Percentiles rank a stretch among this genome's conserved stretches.
phyloP scores from a whole-genome alignment of 495 filamentous ascomycete genomes.

The Amphirosellinia nigrospora region DNA sequence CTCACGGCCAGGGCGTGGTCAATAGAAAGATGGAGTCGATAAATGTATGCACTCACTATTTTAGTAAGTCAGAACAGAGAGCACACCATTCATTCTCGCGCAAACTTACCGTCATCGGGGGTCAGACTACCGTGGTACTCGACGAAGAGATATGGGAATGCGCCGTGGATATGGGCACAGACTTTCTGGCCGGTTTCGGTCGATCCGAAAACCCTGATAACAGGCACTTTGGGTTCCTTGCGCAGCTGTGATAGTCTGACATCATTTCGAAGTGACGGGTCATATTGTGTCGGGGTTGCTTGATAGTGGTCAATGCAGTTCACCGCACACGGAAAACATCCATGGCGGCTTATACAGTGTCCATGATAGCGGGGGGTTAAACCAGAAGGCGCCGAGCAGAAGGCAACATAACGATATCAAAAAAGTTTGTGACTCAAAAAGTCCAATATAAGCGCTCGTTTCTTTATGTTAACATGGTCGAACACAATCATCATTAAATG shows the following conservation, averaged over 20 bases:
- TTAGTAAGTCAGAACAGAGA: neutral
- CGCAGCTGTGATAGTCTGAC: conserved; percentile 53
- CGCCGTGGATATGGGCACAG: conserved; percentile 95
- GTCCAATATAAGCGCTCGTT: neutral
- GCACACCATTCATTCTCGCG: neutral
- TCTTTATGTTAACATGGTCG: neutral
- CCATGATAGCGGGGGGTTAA: conserved; percentile 17
- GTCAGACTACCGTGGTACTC: conserved; percentile 78
- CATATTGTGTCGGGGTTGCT: conserved; percentile 74
- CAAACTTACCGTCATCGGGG: conserved; percentile 64
- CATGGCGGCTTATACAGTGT: conserved; percentile 45
- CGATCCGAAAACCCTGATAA: conserved; percentile 89
- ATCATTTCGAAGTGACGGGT: conserved; percentile 74
- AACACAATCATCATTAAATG: neutral
- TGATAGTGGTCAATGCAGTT: conserved; percentile 97
- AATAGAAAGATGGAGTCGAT: conserved; percentile 75
- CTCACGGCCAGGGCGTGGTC: conserved; percentile 83
- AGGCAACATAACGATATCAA: neutral
- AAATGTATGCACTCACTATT: conserved; percentile 72
- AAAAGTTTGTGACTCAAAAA: no score
- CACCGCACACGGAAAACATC: conserved; percentile 79
- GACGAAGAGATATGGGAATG: conserved; percentile 91
- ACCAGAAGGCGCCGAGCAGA: neutral
- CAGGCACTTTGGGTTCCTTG: conserved; percentile 75
- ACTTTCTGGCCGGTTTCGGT: conserved; percentile 96